phyloP scores from a whole-genome alignment of 202 grass and related monocot species.

The Schoenoplectus triqueter region DNA sequence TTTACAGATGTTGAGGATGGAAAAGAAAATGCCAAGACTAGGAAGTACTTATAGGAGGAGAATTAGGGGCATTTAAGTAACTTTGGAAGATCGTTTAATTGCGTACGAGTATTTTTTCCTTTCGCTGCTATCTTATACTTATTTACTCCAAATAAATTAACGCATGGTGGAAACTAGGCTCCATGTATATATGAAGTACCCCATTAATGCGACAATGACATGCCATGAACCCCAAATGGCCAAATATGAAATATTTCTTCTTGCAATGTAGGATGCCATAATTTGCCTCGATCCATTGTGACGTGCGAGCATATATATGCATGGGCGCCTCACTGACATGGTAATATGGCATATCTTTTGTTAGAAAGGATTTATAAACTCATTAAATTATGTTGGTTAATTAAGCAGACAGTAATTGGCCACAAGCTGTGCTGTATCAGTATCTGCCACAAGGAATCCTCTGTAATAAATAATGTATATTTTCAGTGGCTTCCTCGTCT shows the following conservation, averaged over 20 bases:
- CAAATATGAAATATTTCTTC: conserved; percentile 15
- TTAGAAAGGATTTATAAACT: background rate
- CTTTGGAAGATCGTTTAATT: background rate
- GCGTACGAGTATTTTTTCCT: background rate
- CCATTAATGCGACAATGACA: conserved; percentile 35
- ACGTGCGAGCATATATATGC: background rate
- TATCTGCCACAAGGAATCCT: background rate
- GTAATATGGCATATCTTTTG: background rate
- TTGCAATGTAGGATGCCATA: conserved; percentile 22
- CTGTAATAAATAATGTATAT: background rate
- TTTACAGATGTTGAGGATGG: background rate
- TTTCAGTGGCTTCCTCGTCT: conserved; percentile 23
- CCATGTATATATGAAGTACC: conserved; percentile 6
- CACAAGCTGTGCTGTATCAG: background rate
- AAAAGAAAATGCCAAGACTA: conserved; percentile 3
- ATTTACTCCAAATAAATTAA: background rate
- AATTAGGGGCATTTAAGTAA: conserved; percentile 36
- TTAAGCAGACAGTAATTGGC: background rate
- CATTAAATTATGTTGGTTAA: no score
- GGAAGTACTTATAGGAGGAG: conserved; percentile 52
- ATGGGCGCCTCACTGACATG: background rate
- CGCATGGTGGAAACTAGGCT: conserved; percentile 7
- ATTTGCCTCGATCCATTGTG: background rate
- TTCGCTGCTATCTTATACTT: background rate
- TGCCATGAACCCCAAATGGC: conserved; percentile 19